These are phyloP conservation scores for Zelopaecilomyces penicillatus DNA, from an alignment of 2,329 filamentous ascomycete species.

Conservation along the genomic window DNA sequence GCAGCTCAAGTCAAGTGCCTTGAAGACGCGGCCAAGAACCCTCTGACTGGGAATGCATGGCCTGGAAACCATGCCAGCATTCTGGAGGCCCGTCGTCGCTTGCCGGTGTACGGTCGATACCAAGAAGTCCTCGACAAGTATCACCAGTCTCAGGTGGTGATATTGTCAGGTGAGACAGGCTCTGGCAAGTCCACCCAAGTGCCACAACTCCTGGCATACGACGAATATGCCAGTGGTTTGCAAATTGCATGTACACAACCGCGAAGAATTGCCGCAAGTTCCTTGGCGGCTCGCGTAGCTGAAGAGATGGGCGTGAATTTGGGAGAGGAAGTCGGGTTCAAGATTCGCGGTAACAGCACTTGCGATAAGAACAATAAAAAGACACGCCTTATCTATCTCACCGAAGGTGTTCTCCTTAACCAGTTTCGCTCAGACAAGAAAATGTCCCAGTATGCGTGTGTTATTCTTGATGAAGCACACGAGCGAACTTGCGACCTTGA, in stretches of 20 bases:
- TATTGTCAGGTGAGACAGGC: constrained; percentile 11
- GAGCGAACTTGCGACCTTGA: constrained; percentile 8
- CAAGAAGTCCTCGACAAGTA: constrained; percentile 9
- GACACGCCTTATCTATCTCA: too few species aligned
- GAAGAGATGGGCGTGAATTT: too few species aligned
- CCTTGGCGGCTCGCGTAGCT: too few species aligned
- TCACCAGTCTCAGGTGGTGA: constrained; percentile 10
- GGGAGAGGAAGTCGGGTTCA: too few species aligned
- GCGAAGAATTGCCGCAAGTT: constrained; percentile 27
- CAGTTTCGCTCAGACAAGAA: not conserved
- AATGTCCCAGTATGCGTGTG: constrained; percentile 7
- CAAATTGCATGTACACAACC: constrained; percentile 88
- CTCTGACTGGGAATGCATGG: too few species aligned
- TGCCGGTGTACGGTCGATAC: not conserved
- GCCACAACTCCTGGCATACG: constrained; percentile 8
- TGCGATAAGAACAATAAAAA: too few species aligned
- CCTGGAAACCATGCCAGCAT: too few species aligned
- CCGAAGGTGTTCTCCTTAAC: too few species aligned
- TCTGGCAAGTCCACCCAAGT: constrained; percentile 14
- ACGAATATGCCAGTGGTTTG: constrained; percentile 37
- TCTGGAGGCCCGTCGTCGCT: too few species aligned
- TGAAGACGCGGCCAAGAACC: too few species aligned
- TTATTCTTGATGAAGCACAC: constrained; percentile 11
- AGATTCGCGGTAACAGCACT: too few species aligned
- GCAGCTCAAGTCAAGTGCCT: too few species aligned